Percentiles rank a stretch among this genome's conserved stretches.
These are phyloP conservation scores for Mycena galopus DNA, from an alignment of 768 basidiomycete species.

Conservation along the genomic window DNA sequence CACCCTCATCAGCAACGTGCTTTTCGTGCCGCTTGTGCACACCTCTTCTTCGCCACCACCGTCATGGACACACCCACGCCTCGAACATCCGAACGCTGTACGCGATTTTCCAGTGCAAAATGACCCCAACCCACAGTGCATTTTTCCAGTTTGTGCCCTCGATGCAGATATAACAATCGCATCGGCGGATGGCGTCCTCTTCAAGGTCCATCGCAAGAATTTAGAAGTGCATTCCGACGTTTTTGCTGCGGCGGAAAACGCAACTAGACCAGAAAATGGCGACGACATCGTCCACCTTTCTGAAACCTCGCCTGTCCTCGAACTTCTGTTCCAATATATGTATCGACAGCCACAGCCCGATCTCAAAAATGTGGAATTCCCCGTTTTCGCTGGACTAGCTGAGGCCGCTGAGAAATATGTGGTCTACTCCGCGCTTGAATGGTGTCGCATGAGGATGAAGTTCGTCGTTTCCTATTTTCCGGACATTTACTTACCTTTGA, in stretches of 20 bases:
- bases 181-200: conserved; percentile 29
- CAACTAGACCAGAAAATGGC: background rate
- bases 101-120: background rate
- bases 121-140: background rate
- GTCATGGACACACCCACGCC: background rate
- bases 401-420: conserved; percentile 43
- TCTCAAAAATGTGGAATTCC: conserved; percentile 31
- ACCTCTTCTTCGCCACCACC: too few species aligned
- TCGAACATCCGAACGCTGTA: background rate
- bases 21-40: too few species aligned
- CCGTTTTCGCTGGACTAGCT: conserved; percentile 27
- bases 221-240: conserved; percentile 33
- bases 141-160: conserved; percentile 13
- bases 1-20: too few species aligned
- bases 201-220: conserved; percentile 30
- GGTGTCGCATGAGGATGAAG: conserved; percentile 13
- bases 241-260: conserved; percentile 15
- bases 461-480: background rate
- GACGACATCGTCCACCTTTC: conserved; percentile 29
- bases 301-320: conserved; percentile 36
- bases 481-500: background rate
- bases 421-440: conserved; percentile 27
- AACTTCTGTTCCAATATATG: conserved; percentile 41
- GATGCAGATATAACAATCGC: conserved; percentile 26
- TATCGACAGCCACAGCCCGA: conserved; percentile 39